phyloP scores from a whole-genome alignment of 345 rosid species.

The Linum lewisii region DNA sequence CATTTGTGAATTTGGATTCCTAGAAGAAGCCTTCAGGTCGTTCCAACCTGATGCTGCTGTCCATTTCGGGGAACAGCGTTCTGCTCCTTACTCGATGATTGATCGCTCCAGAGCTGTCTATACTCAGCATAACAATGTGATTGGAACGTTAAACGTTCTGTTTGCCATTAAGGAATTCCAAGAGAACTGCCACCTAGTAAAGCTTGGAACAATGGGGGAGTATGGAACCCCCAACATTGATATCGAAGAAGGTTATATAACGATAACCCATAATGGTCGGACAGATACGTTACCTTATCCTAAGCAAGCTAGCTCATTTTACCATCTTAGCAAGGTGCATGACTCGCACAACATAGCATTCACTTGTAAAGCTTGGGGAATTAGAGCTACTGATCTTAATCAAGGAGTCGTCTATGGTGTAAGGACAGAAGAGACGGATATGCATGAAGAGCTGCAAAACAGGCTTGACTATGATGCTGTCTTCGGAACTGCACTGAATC shows the following conservation, averaged over 20 bases:
- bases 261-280: constrained; percentile 85
- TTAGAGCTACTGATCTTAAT: constrained; percentile 91
- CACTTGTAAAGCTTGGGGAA: constrained; percentile 99
- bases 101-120: constrained; percentile 84
- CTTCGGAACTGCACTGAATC: constrained; percentile 88
- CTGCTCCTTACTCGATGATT: constrained; percentile 97
- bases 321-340: constrained; percentile 96
- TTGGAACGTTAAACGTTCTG: constrained; percentile 88
- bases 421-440: constrained; percentile 79
- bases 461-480: constrained; percentile 92
- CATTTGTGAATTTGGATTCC: constrained; percentile 89
- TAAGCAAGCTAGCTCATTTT: constrained; percentile 96
- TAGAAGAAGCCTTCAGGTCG: constrained; percentile 67
- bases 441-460: constrained; percentile 78
- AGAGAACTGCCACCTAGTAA: constrained; percentile 85
- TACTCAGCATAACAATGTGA: constrained; percentile 91
- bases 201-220: constrained; percentile 98
- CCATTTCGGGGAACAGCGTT: constrained; percentile 91
- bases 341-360: constrained; percentile 94
- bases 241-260: constrained; percentile 93
- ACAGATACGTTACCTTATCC: constrained; percentile 94
- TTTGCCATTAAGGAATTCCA: constrained; percentile 89
- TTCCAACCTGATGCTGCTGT: constrained; percentile 90
- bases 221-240: constrained; percentile 99
- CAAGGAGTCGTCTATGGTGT: constrained; percentile 98